phyloP scores from a whole-genome alignment of 441 rosid genomes.

The Euphorbia corollata region DNA sequence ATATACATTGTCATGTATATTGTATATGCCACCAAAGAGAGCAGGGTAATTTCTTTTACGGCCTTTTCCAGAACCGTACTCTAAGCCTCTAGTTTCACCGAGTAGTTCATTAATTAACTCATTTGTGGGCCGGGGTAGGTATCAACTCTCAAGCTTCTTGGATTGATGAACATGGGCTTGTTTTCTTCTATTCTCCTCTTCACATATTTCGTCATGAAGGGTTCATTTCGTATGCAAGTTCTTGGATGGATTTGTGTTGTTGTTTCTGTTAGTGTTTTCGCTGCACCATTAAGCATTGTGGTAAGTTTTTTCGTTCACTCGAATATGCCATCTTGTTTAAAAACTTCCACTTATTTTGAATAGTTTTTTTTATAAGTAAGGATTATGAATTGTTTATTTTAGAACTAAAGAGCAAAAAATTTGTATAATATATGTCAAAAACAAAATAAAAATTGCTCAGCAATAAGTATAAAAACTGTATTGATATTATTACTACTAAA shows the following conservation, averaged over 20 bases:
- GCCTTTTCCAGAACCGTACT: neutral
- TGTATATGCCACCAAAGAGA: constrained; percentile 45
- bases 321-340: too few relatives aligned
- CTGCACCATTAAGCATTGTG: constrained; percentile 69
- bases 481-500: too few relatives aligned
- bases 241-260: constrained; percentile 82
- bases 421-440: too few relatives aligned
- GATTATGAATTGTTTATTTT: too few relatives aligned
- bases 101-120: neutral
- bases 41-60: constrained; percentile 32
- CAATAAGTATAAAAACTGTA: too few relatives aligned
- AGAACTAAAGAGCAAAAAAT: too few relatives aligned
- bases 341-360: too few relatives aligned
- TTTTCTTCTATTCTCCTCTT: constrained; percentile 28
- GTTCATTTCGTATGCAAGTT: constrained; percentile 25
- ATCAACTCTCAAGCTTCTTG: constrained; percentile 44
- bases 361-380: too few relatives aligned
- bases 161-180: constrained; percentile 44
- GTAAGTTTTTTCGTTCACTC: constrained; percentile 24
- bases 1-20: constrained; percentile 54
- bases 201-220: constrained; percentile 33
- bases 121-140: constrained; percentile 39
- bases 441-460: too few relatives aligned
- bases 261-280: constrained; percentile 62
- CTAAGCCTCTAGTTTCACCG: too few relatives aligned